These are phyloP conservation scores for Clavispora vitiphila DNA, from an alignment of 805 yeast species.

Conservation along the genomic window DNA sequence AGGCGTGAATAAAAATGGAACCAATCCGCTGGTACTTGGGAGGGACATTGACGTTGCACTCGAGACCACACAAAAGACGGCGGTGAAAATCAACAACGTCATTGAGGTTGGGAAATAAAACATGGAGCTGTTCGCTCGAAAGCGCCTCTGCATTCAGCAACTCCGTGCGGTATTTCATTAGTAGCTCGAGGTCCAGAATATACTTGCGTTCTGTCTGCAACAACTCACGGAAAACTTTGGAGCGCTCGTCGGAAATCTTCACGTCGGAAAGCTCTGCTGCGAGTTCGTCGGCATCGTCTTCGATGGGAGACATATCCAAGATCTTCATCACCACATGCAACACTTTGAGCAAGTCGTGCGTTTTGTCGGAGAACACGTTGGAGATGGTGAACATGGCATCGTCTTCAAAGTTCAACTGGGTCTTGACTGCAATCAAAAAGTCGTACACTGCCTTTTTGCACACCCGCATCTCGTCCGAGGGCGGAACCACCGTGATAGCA, in stretches of 20 bases:
- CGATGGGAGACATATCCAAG: slow-evolving; percentile 16
- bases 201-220: slow-evolving; percentile 88
- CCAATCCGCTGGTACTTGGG: slow-evolving; percentile 80
- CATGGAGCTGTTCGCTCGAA: slow-evolving; percentile 73
- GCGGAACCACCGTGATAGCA: slow-evolving; percentile 51
- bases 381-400: slow-evolving; percentile 85
- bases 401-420: slow-evolving; percentile 67
- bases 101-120: slow-evolving; percentile 77
- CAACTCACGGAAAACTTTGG: slow-evolving; percentile 78
- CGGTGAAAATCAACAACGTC: slow-evolving; percentile 90
- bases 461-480: slow-evolving; percentile 74
- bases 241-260: slow-evolving; percentile 49
- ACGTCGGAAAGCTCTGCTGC: slow-evolving; percentile 17
- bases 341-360: slow-evolving; percentile 72
- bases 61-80: slow-evolving; percentile 80
- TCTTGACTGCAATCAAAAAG: slow-evolving; percentile 81
- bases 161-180: slow-evolving; percentile 64
- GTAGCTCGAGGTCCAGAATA: slow-evolving; percentile 81
- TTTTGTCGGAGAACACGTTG: slow-evolving; percentile 78
- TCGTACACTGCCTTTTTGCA: slow-evolving; percentile 89
- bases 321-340: slow-evolving; percentile 66
- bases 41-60: slow-evolving; percentile 76
- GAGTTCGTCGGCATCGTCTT: slow-evolving; percentile 3
- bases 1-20: slow-evolving; percentile 79
- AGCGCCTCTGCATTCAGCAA: slow-evolving; percentile 61